Base-by-base conservation (phyloP, 768 basidiomycete genomes). In the Suillus bovinus region DNA sequence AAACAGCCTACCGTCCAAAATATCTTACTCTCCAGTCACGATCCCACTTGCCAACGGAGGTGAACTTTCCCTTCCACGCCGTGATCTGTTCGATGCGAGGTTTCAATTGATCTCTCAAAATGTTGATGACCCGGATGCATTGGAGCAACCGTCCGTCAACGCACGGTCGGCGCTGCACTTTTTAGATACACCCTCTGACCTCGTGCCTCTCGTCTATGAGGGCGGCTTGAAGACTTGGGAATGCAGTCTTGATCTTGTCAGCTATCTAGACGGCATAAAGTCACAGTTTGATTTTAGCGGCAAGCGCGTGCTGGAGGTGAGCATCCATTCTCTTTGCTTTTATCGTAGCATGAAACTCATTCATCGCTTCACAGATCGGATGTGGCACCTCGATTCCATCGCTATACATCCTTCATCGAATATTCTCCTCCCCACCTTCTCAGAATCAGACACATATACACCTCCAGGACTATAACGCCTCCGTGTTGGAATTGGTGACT, bases 181-280 rank as follows among this genome's bases (percentile, higher is more conserved):
- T 61, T 79, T 96, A n/a, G 90, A 94, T 66, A 85, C 88, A 1
- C 90, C 90, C 0, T 93, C 94, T 0, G 96, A 99, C 74, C 84
- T 99, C 16, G 86, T 98, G 6, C 91, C 94, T 3, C 89, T 94
- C 1, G 81, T 94, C 0, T 99, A 99, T 67, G 96, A 99, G 77
- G 96, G 96, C 24, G 96, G 96, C 7, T 73, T 99, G 58, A 98
- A 99, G 76, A 98, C 95, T 2, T 99, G 96, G 96, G 96, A 99
- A 73, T 96, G 94, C 67, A 91, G 92, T 54, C 76, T 95, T 16
- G 96, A 99, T 73, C 80, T 99, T 2, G 91, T 91, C 0, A 80
- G 84, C 36, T 89, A 88, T 66, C 77, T 92, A 14, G 77, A 81
- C 60, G 68, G 74, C 27, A 63, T 80, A 50, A 68, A 63, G 1